Conservation (phyloP, 148 eudicot genomes). For the Chenopodium suecicum region DNA sequence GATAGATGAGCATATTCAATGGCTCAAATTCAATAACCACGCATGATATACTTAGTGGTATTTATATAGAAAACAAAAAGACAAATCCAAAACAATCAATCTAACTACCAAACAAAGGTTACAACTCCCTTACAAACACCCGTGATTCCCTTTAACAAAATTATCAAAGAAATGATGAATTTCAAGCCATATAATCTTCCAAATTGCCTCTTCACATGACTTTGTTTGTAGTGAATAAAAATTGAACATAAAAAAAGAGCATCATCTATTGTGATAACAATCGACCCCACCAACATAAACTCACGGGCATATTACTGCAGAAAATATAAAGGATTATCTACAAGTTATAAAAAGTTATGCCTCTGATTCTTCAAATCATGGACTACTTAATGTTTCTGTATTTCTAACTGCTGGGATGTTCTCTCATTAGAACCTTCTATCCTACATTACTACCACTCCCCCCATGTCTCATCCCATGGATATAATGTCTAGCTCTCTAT, state of each 20-base stretch:
- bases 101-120: not conserved
- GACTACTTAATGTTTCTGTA: constrained; percentile 11
- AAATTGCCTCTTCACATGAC: constrained; percentile 42
- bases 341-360: constrained; percentile 16
- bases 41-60: constrained; percentile 6
- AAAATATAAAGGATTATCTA: constrained; percentile 17
- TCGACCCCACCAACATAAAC: constrained; percentile 51
- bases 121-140: not conserved
- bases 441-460: not conserved
- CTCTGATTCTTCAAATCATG: constrained; percentile 11
- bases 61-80: constrained; percentile 12
- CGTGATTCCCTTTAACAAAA: constrained; percentile 20
- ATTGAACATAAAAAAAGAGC: constrained; percentile 5
- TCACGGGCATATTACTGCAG: constrained; percentile 51
- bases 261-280: constrained; percentile 23
- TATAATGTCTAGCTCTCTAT: constrained; percentile 27
- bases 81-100: not conserved
- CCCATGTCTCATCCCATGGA: constrained; percentile 31
- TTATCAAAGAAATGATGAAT: not conserved
- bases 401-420: constrained; percentile 8
- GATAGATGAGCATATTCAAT: constrained; percentile 13
- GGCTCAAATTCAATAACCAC: constrained; percentile 18
- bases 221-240: constrained; percentile 40
- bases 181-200: constrained; percentile 32
- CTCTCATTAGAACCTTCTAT: constrained; percentile 31